These are phyloP conservation scores for Acaromyces ingoldii DNA, from an alignment of 1,284 basidiomycete genomes.

Conservation along the genomic window DNA sequence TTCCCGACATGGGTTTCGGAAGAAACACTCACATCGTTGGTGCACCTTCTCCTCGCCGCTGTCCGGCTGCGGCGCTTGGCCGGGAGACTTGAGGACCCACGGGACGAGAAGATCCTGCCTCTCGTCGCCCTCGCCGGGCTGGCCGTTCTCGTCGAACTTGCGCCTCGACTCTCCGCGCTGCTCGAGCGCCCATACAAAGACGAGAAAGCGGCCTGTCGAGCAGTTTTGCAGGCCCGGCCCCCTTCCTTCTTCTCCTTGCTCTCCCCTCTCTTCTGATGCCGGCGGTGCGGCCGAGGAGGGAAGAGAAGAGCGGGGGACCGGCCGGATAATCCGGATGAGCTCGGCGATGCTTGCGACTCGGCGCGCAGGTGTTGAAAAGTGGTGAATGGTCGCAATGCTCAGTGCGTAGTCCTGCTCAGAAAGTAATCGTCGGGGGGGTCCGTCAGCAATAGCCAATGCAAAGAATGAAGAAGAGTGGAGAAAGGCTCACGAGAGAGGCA, in stretches of 20 bases:
- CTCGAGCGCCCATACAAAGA: conserved; percentile 98
- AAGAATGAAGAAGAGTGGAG: background rate
- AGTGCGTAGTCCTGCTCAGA: conserved; percentile 47
- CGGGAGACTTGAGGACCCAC: conserved; percentile 32
- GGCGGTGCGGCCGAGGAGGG: background rate
- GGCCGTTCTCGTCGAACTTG: conserved; percentile 32
- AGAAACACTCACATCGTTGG: conserved; percentile 39
- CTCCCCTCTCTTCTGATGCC: background rate
- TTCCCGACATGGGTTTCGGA: background rate
- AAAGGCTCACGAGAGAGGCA: conserved; percentile 14
- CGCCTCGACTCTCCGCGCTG: conserved; percentile 61
- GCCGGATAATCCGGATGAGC: conserved; percentile 30
- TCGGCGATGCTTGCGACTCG: conserved; percentile 30
- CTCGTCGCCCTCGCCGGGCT: conserved; percentile 7
- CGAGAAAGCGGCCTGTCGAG: conserved; percentile 65
- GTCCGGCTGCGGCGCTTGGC: background rate
- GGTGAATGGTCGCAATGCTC: conserved; percentile 50
- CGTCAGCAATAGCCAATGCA: conserved; percentile 1
- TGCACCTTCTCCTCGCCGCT: conserved; percentile 22
- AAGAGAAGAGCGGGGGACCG: conserved; percentile 2
- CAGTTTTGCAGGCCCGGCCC: background rate
- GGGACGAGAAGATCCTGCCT: conserved; percentile 42
- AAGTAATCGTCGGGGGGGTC: too few species aligned
- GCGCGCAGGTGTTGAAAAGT: conserved; percentile 41
- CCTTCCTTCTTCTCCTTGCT: background rate